A percentile compares a stretch with the other conserved stretches of the same genome.
These are phyloP conservation scores for Mortierella sp. DNA, from an alignment of 371 early-diverging fungal species.

Conservation along the genomic window DNA sequence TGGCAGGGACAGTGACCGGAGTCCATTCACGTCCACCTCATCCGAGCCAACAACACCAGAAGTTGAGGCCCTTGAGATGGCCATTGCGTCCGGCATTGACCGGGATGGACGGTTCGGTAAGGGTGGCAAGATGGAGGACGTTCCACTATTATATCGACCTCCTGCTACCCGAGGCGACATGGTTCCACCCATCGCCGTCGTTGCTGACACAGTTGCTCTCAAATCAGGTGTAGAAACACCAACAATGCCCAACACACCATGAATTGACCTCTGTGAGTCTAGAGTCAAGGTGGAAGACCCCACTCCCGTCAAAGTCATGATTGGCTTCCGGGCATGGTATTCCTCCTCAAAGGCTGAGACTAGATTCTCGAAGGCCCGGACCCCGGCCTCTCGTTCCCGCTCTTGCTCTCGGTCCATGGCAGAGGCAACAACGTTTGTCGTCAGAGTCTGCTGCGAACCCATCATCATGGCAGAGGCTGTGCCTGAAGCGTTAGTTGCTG, in stretches of 20 bases:
- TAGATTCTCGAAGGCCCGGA: conserved; percentile 38
- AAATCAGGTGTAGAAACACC: too few species aligned
- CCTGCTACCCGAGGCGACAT: too few species aligned
- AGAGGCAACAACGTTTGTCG: neutral
- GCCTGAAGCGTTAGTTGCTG: neutral
- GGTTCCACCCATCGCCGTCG: too few species aligned
- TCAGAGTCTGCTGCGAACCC: neutral
- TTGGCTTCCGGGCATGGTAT: conserved; percentile 7
- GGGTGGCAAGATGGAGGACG: too few species aligned
- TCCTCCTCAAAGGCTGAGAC: conserved; percentile 30
- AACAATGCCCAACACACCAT: too few species aligned
- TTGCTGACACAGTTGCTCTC: too few species aligned
- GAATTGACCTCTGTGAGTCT: too few species aligned
- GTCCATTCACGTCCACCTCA: neutral
- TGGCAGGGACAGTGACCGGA: conserved; percentile 29
- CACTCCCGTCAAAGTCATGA: too few species aligned
- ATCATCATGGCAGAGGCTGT: neutral
- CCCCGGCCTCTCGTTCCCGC: conserved; percentile 19
- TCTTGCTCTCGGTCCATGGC: conserved; percentile 2
- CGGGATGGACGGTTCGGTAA: conserved; percentile 8
- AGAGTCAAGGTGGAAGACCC: too few species aligned
- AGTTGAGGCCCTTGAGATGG: neutral
- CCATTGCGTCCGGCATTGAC: conserved; percentile 1
- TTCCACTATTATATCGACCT: too few species aligned
- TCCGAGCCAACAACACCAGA: neutral